Base-by-base conservation (phyloP, 2,329 filamentous ascomycete genomes). In the Ilyonectria sp. region DNA sequence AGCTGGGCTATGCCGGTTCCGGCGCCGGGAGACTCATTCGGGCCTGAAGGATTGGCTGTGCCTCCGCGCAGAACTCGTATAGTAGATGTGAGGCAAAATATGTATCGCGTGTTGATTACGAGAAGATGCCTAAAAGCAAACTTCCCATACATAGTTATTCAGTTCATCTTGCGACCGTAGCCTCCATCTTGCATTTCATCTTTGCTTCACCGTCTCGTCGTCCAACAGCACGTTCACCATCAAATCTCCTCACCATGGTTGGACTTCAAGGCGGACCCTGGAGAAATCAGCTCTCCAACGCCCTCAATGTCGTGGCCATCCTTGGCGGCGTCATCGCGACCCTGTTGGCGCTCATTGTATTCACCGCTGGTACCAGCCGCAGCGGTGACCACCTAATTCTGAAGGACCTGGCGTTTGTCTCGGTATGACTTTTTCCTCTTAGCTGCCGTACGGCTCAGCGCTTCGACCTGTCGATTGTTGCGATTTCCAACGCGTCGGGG, bases 371-470 rank as follows among this genome's bases (percentile, higher is more conserved):
- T n/a, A 76, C 73, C 44, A 65, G 60, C 21, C 66, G 49, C 35
- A 59, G 69, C n/a, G 52, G 29, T 31, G 62, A 71, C 7, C 63
- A 69, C 46, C 50, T 76, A 19, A 59, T 75, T 26, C 63, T 75
- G 53, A 75, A 71, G 43, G 69, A 73, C 49, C 46, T 76, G 44
- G 70, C 75, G 17, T 57, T 76, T 31, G 70, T 75, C 17, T 74
- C 75, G n/a, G 74, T 76, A 75, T 9, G 74, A 19, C 13, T 67
- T n/a, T 21, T 13, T 17, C 19, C 2, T 15, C 13, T 19, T 33
- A 5, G 40, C 50, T 31, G 17, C 47, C 31, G 40, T 13, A n/a
- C 37, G 46, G n/a, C 26, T 31, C 33, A 26, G 21, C 40, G 40
- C 17, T n/a, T n/a, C 17, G 15, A n/a, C n/a, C 6, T n/a, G 7